Evolutionary conservation across 225 moss, liverwort and hornwort genomes (phyloP).

Genomic region (Thuidium tamariscinum): DNA sequence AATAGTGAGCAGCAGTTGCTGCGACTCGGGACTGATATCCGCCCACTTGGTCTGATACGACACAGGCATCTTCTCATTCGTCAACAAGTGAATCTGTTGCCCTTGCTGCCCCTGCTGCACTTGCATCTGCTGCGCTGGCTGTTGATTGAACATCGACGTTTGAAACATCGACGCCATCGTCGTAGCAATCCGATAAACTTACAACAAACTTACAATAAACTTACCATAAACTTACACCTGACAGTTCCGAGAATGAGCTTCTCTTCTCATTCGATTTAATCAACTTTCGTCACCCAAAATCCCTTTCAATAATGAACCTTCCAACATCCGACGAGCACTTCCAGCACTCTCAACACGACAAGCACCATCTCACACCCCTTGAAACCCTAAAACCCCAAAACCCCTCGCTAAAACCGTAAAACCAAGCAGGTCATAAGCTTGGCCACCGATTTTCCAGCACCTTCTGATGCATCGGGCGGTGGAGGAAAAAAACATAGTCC

Average conservation of each 20-base stretch:
- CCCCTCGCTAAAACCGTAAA: neutral
- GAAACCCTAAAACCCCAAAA: constrained; percentile 4
- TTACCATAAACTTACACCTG: neutral
- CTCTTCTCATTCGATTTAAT: neutral
- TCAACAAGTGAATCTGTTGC: constrained; percentile 56
- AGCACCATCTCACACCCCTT: neutral
- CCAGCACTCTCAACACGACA: neutral
- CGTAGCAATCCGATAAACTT: neutral
- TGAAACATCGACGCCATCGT: constrained; percentile 31
- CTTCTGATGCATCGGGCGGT: neutral
- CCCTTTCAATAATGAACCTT: neutral
- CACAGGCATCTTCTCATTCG: constrained; percentile 60
- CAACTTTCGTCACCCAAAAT: neutral
- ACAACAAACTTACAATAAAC: neutral
- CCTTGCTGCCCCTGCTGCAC: constrained; percentile 32
- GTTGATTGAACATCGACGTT: constrained; percentile 41
- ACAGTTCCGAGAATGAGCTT: neutral
- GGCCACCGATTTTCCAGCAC: neutral
- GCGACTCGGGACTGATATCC: constrained; percentile 83
- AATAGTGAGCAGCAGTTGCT: constrained; percentile 69
- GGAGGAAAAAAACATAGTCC: neutral
- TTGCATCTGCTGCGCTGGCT: constrained; percentile 40
- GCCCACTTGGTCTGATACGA: constrained; percentile 90
- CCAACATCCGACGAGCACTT: neutral
- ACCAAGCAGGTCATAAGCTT: neutral